A percentile compares a stretch with the other conserved stretches of the same genome.
phyloP scores from a whole-genome alignment of 1,139 yeast genomes.

The Yamadazyma dendronema region DNA sequence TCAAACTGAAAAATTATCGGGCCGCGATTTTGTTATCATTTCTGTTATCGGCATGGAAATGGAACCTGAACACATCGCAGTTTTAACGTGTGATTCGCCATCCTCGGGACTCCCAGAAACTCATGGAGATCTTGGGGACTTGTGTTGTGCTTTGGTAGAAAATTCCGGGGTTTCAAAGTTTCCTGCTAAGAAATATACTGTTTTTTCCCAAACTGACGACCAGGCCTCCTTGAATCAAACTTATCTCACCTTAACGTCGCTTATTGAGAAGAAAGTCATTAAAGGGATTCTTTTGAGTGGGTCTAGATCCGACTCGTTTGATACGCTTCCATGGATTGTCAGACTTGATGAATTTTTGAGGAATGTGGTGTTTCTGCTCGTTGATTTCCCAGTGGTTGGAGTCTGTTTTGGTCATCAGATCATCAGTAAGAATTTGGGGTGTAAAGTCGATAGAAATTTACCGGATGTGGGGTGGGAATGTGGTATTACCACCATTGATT shows the following conservation, averaged over 20 bases:
- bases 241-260: slow-evolving; percentile 19
- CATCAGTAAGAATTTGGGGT: slow-evolving; percentile 63
- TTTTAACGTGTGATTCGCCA: slow-evolving; percentile 49
- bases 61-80: slow-evolving; percentile 33
- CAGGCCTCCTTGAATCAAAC: slow-evolving; percentile 11
- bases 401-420: slow-evolving; percentile 90
- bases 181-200: slow-evolving; percentile 40
- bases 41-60: too few relatives aligned
- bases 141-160: slow-evolving; percentile 31
- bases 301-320: slow-evolving; percentile 59
- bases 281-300: slow-evolving; percentile 62
- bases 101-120: slow-evolving; percentile 24
- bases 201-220: slow-evolving; percentile 31
- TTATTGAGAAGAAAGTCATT: slow-evolving; percentile 34
- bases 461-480: slow-evolving; percentile 66
- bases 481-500: slow-evolving; percentile 53
- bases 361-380: slow-evolving; percentile 22
- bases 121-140: slow-evolving; percentile 56
- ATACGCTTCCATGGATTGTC: slow-evolving; percentile 51
- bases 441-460: slow-evolving; percentile 53
- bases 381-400: slow-evolving; percentile 51
- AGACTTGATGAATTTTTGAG: slow-evolving; percentile 44
- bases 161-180: slow-evolving; percentile 13
- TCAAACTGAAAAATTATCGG: too few relatives aligned
- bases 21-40: too few relatives aligned